These are phyloP conservation scores for Sophora flavescens DNA, from an alignment of 306 rosid species.

Conservation along the genomic window DNA sequence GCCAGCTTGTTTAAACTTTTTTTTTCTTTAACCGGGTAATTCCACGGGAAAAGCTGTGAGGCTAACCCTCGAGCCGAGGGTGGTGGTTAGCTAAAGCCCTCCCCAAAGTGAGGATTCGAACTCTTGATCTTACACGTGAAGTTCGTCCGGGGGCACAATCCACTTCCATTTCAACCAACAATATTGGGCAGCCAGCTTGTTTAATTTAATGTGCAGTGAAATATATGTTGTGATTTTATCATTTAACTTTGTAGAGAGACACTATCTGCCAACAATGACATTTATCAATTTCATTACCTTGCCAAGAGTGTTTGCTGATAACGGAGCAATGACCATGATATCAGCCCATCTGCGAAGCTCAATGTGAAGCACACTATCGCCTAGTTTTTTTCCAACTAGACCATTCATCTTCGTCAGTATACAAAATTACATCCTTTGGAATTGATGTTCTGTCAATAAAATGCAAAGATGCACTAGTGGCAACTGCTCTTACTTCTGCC, in stretches of 20 bases:
- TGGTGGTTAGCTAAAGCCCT: too few species aligned
- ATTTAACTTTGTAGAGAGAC: not conserved
- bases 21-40: too few species aligned
- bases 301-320: constrained; percentile 95
- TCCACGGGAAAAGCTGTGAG: too few species aligned
- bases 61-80: too few species aligned
- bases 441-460: constrained; percentile 83
- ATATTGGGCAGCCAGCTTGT: not conserved
- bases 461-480: constrained; percentile 81
- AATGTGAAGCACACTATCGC: constrained; percentile 91
- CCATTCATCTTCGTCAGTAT: constrained; percentile 90
- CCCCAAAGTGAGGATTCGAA: too few species aligned
- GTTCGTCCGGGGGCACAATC: too few species aligned
- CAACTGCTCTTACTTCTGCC: constrained; percentile 95
- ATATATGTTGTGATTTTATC: constrained; percentile 10
- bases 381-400: constrained; percentile 86
- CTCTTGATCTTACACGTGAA: too few species aligned
- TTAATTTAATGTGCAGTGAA: constrained; percentile 7
- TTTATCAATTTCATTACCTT: constrained; percentile 67
- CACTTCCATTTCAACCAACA: too few species aligned
- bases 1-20: not conserved
- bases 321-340: constrained; percentile 92
- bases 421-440: constrained; percentile 70
- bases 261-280: constrained; percentile 15
- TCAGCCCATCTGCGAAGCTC: constrained; percentile 99